These are phyloP conservation scores for Linum trigynum DNA, from an alignment of 345 rosid genomes.

Conservation along the genomic window DNA sequence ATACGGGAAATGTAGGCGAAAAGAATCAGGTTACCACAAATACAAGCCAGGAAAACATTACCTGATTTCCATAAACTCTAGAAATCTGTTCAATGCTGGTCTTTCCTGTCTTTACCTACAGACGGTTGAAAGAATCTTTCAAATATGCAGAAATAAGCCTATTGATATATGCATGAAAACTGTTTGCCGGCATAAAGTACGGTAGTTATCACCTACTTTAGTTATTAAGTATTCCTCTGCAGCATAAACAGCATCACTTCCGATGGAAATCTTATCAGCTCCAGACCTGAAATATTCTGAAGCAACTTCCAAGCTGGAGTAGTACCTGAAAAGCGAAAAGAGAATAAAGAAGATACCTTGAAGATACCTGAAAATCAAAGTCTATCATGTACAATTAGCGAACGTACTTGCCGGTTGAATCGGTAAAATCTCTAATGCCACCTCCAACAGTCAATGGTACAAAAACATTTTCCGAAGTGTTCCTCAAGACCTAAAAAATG, in stretches of 20 bases:
- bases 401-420: constrained; percentile 83
- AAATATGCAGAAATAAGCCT: constrained; percentile 3
- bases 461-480: constrained; percentile 87
- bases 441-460: constrained; percentile 98
- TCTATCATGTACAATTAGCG: not conserved
- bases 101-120: constrained; percentile 71
- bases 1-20: not conserved
- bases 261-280: constrained; percentile 91
- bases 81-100: constrained; percentile 93
- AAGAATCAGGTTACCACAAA: not conserved
- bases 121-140: constrained; percentile 14
- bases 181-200: not conserved
- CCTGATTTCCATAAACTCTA: constrained; percentile 95
- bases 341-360: not conserved
- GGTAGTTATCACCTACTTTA: constrained; percentile 39
- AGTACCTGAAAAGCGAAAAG: constrained; percentile 42
- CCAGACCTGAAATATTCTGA: constrained; percentile 96
- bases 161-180: constrained; percentile 2
- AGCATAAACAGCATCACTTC: constrained; percentile 91
- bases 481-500: constrained; percentile 65
- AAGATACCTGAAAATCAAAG: not conserved
- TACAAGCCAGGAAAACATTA: constrained; percentile 20
- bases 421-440: constrained; percentile 92
- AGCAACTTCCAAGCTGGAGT: constrained; percentile 97
- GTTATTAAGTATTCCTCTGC: constrained; percentile 85